phyloP scores from a whole-genome alignment of 345 rosid genomes.

The Xanthoceras sorbifolium region DNA sequence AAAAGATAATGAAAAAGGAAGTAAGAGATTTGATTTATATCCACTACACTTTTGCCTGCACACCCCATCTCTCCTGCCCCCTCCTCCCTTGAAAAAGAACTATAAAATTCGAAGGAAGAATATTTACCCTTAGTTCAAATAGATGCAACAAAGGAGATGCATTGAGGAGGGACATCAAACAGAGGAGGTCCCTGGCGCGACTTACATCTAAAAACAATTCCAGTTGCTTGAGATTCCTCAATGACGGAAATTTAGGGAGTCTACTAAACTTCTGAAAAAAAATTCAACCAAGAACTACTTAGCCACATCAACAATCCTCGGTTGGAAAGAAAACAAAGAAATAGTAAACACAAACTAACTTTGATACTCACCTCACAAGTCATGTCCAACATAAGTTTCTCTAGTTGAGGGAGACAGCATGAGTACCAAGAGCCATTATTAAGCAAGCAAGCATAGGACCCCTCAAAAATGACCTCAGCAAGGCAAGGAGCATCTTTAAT shows the following conservation, averaged over 20 bases:
- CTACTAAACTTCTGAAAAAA: background rate
- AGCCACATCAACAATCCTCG: background rate
- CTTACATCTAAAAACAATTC: background rate
- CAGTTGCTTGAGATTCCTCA: slow-evolving; percentile 9
- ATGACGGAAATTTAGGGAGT: background rate
- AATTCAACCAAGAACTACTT: background rate
- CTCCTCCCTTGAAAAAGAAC: background rate
- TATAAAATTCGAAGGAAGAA: background rate
- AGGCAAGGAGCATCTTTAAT: slow-evolving; percentile 9
- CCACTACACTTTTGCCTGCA: no score
- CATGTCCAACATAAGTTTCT: background rate
- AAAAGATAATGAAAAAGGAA: no score
- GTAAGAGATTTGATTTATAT: no score
- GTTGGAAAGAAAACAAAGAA: background rate
- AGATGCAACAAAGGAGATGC: background rate
- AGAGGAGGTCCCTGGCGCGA: background rate
- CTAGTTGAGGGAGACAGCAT: background rate
- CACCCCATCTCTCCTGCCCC: no score
- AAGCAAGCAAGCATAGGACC: background rate
- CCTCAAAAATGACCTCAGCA: background rate
- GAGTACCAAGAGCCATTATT: background rate
- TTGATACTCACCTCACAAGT: slow-evolving; percentile 6
- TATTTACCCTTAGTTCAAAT: background rate
- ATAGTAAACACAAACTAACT: background rate
- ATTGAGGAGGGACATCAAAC: background rate